Evolutionary conservation across 805 yeast genomes (phyloP).

Genomic region (Schwanniomyces occidentalis): DNA sequence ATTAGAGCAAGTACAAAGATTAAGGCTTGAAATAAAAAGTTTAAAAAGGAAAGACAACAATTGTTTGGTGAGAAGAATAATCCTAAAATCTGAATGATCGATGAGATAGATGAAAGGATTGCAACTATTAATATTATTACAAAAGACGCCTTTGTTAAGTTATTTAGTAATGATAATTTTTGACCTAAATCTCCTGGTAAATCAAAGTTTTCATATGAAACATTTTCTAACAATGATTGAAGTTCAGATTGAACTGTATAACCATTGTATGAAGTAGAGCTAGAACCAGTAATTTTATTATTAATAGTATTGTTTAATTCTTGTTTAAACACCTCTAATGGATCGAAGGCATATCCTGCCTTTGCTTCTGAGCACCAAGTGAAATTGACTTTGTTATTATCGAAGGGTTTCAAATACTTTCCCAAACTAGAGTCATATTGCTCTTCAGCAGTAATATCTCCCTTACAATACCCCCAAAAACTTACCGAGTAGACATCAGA

Average conservation of each 20-base stretch:
- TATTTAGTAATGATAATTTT: slow-evolving; percentile 46
- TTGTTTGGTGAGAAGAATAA: slow-evolving; percentile 44
- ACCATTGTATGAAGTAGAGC: slow-evolving; percentile 15
- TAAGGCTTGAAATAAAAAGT: slow-evolving; percentile 42
- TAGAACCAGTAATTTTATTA: slow-evolving; percentile 22
- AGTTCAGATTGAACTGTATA: slow-evolving; percentile 17
- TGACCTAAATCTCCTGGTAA: slow-evolving; percentile 57
- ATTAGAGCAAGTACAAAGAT: slow-evolving; percentile 47
- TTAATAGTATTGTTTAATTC: slow-evolving; percentile 32
- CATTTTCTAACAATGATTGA: slow-evolving; percentile 19
- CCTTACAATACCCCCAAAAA: slow-evolving; percentile 47
- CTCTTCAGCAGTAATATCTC: slow-evolving; percentile 14
- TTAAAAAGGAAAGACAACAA: slow-evolving; percentile 47
- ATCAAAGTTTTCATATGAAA: slow-evolving; percentile 30
- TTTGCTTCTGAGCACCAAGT: slow-evolving; percentile 56
- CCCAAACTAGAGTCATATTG: slow-evolving; percentile 7
- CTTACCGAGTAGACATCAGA: slow-evolving; percentile 41
- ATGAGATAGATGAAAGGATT: slow-evolving; percentile 44
- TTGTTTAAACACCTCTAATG: slow-evolving; percentile 35
- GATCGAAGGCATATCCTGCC: slow-evolving; percentile 58
- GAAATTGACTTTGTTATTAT: slow-evolving; percentile 33
- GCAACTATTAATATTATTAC: slow-evolving; percentile 32
- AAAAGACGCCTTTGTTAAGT: slow-evolving; percentile 59
- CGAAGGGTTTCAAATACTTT: slow-evolving; percentile 17
- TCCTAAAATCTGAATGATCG: slow-evolving; percentile 47